Evolutionary conservation across 345 rosid genomes (phyloP), one percentile per base, ranked within the genome.

Genomic region (Conringia planisiliqua): DNA sequence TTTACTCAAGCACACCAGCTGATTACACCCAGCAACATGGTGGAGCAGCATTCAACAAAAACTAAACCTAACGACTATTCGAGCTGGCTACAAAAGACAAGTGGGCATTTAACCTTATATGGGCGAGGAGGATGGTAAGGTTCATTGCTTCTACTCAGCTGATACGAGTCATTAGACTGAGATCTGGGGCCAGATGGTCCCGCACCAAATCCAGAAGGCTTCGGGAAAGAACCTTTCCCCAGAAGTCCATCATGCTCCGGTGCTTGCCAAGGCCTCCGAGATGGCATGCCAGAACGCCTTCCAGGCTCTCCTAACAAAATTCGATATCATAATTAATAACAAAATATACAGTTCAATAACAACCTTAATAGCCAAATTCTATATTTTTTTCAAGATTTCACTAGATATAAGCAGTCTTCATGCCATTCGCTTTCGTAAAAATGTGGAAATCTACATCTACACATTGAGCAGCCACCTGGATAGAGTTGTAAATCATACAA

Each of bases 111-210:
- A 71, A 90, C 99, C 97, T 92, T 92, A 75, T 90, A 90, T 36
- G 98, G 92, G 39, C 96, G 97, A 54, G 99, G 99, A 12, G 98
- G 98, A 29, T 95, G 97, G 79, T 89, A 95, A 6, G 94, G 99
- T 79, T 90, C 98, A 71, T 81, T 86, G 77, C 82, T 86, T 86
- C 75, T 88, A 63, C 61, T 87, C 36, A 80, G 89, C 63, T 81
- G 93, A 83, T 72, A 74, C 13, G 85, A 84, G 80, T 90, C 97
- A 82, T 83, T 86, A 75, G 90, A 68, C 16, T 81, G 93, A 71
- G 78, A 75, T 79, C 82, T 94, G 56, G 90, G 80, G 74, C 79
- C 87, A 33, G 91, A 76, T 57, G 89, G 36, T 60, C 92, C 96
- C 10, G 87, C 78, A 26, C 82, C 73, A 78, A 74, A 83, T 76